Evolutionary conservation across 2,329 filamentous ascomycete genomes (phyloP).

Genomic region (Ophiocordyceps unilateralis): DNA sequence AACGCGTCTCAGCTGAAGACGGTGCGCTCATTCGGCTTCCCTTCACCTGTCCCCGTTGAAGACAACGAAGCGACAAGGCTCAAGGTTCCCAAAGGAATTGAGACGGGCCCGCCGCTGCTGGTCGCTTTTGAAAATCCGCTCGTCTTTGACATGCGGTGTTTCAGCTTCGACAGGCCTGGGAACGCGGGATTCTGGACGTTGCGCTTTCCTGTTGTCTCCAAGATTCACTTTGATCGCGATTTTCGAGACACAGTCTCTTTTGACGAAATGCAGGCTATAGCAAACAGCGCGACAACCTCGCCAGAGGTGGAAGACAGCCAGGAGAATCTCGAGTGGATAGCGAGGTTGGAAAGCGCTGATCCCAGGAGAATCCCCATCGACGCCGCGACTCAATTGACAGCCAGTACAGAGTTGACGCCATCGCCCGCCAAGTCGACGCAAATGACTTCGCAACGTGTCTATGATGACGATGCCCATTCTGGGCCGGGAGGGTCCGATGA

Average conservation of each 20-base stretch:
- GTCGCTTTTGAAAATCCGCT: constrained; percentile 51
- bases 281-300: constrained; percentile 33
- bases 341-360: constrained; percentile 38
- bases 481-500: background rate
- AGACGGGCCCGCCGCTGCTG: constrained; percentile 23
- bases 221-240: constrained; percentile 60
- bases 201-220: constrained; percentile 59
- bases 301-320: constrained; percentile 36
- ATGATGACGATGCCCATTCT: background rate
- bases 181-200: constrained; percentile 56
- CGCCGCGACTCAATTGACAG: constrained; percentile 26
- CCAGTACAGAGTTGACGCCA: constrained; percentile 17
- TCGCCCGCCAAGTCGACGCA: constrained; percentile 14
- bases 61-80: constrained; percentile 26
- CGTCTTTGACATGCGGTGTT: constrained; percentile 66
- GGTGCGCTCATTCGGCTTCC: constrained; percentile 31
- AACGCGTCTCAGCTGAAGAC: constrained; percentile 30
- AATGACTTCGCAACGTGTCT: constrained; percentile 2
- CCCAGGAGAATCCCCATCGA: constrained; percentile 25
- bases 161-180: constrained; percentile 57
- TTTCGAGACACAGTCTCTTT: constrained; percentile 54
- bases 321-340: constrained; percentile 44
- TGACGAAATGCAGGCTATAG: constrained; percentile 50
- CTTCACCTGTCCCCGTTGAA: constrained; percentile 17
- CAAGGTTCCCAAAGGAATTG: constrained; percentile 25